Evolutionary conservation across 1,284 basidiomycete species (phyloP), one percentile per base, ranked within the genome.

Genomic region (Farysia itapuensis): DNA sequence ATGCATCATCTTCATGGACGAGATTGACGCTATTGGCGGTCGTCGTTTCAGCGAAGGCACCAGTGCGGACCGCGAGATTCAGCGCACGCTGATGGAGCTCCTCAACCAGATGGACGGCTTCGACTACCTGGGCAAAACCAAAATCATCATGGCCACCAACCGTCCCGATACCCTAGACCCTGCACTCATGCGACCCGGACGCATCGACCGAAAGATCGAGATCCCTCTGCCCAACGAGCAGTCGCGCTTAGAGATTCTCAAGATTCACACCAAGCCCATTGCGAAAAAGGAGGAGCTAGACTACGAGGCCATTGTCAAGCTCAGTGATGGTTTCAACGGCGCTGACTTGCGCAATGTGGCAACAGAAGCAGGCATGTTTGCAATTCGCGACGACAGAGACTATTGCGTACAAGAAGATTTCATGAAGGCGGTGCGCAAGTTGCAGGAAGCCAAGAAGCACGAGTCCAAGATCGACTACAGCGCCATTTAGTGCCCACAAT

Each of bases 81-180:
- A 99, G 79, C 83, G 95, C 65, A 99, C 95, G 18, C 79, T 99
- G 29, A 98, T 98, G 95, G 95, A 99, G 89, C 82, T 99, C 24
- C 83, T 99, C 35, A 98, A 98, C 77, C 94, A 98, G 79, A 95
- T 99, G 91, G 95, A 99, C 77, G 95, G 95, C 23, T 98, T 99
- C 80, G 95, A 98, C 79, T 90, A 92, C 13, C 82, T 97, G 19
- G 95, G 94, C 39, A 84, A 83, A 70, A 98, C 93, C 31, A 98
- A 98, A 79, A 84, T 99, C 47, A 98, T 99, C 79, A 97, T 98
- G 92, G 74, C 74, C 18, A 75, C 74, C 24, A 75, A 75, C 40
- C 53, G 74, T 21, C 74, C 74, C 4, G 74, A 75, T 78, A 97
- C 94, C 2, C 85, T 99, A 25, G 95, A 98, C 79, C 95, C 95